Evolutionary conservation across 2,329 filamentous ascomycete genomes (phyloP), one percentile per base, ranked within the genome.

Genomic region (Ceratocystis eucalypticola): DNA sequence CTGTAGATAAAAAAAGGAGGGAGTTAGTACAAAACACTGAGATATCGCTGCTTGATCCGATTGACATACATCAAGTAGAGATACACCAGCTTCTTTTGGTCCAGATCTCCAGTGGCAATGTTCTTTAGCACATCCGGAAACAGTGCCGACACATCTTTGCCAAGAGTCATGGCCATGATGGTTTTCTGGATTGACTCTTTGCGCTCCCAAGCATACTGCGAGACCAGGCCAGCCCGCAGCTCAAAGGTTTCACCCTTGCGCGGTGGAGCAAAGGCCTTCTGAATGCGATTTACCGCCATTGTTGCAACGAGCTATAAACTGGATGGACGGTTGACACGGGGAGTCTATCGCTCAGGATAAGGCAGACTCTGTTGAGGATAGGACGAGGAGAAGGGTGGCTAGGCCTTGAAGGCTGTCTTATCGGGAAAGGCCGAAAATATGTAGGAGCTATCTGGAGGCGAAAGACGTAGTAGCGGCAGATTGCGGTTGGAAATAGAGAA

Each of bases 151-250:
- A 99, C 94, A 78, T 99, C 94, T 77, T 99, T 99, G 76, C 94
- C 94, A 72, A 99, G 77, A 1, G 94, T 99, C 94, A 99, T 99
- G 75, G 94, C 92, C 92, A 97, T 97, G 79, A 99, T 99, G 70
- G 94, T 99, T 82, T 96, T 97, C 76, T 99, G 94, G 72, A 99
- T 99, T 28, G 94, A 89, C 80, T 99, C 94, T 78, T 99, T 99
- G 73, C 91, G 88, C 84, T 99, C 94, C 79, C 95, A 96, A 68
- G 94, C 94, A 88, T 97, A 99, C 80, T 99, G 94, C 70, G 94
- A 99, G 70, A 95, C 94, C 75, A 99, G 81, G 48, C 94, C 94
- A 70, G 93, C 91, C 76, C 94, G 88, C 77, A 99, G 80, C 81
- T 99, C 94, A 75, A 96, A 97, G 17, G 94, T 99, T 80, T 99